Evolutionary conservation across 73 alveolate species (phyloP), one percentile per base, ranked within the genome.

Genomic region (Paramecium octaurelia): DNA sequence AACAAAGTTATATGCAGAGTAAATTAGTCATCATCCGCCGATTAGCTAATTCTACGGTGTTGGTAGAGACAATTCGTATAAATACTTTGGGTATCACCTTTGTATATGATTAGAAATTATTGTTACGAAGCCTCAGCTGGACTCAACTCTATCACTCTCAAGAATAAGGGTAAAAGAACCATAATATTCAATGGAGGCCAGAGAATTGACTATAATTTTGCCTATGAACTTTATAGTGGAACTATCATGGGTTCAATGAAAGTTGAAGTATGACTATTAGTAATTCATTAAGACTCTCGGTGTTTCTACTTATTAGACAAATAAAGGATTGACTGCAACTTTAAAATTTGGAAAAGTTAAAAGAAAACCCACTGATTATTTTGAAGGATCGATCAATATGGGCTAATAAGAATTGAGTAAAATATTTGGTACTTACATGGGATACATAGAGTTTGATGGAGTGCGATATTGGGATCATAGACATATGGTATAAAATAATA

Each of bases 21-120:
- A 98, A 93, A 96, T 99, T 10, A 85, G 98, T 90, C 99, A 98
- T 76, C 98, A 97, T 46, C 99, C 99, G 7, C 99, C 99, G 5
- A 70, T 93, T 21, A 71, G 97, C 11, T 77, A 85, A 54, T 69
- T 93, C 44, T 89, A 83, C 42, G 69, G 92, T 60, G 93, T 92
- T 21, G 98, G 97, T 29, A 93, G 85, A 38, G 92, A 95, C 43
- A 48, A 90, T 46, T 31, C 84, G 1, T 93, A 54, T 31, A 46
- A 54, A 44, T 84, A 80, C 21, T 75, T 50, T 44, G 96, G 96
- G 59, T 70, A 91, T 40, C 5, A 54, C 69, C 35, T 40, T 24
- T 38, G 7, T 18, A 23, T 44, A 42, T 80, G 6, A 20, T 48
- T 16, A 80, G 91, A 14, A 77, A 89, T 44, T 89, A 89, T 70